Evolutionary conservation across 148 eudicot genomes (phyloP), one percentile per base, ranked within the genome.

Genomic region (Fagopyrum tataricum): DNA sequence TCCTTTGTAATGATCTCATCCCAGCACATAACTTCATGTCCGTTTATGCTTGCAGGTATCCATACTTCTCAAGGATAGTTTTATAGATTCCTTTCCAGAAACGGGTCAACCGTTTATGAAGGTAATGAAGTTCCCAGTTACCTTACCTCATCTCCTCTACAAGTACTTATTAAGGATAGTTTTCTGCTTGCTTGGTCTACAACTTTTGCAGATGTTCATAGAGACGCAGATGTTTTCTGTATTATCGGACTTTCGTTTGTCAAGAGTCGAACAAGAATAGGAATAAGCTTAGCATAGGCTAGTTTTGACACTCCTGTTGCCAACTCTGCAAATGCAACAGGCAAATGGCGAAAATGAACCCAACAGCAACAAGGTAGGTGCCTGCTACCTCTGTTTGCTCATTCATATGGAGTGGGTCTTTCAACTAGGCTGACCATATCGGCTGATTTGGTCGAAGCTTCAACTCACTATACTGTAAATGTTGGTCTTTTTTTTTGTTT

Each of bases 191-290:
- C 48, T 31, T 42, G 78, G 23, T 40, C 51, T 46, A 67, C 51
- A 24, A 49, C 58, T 75, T 77, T 73, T 88, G 89, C 98, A 94
- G 98, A 76, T 83, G 61, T 91, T 94, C 76, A 88, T 89, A 7
- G 98, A 94, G 75, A 94, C 98, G 26, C 98, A 94, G 72, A 81
- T 91, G 79, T 94, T 94, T 80, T 76, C 88, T 6, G 97, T 91
- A 76, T 72, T 91, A 72, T 89, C 98, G 11, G 98, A 94, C 81
- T 79, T 84, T 59, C 94, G 87, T 41, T 84, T 94, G 59, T 78
- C 89, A 43, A 82, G 84, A 73, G 83, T 69, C 69, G 97, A 94
- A 83, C 83, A 77, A 8, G 90, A 83, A 74, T 69, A 64, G 69
- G 69, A 64, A 64, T 64, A 12, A 12, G 37, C 42, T 13, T 14